Base-by-base conservation (phyloP, 345 rosid species). In the Citropsis articulata region DNA sequence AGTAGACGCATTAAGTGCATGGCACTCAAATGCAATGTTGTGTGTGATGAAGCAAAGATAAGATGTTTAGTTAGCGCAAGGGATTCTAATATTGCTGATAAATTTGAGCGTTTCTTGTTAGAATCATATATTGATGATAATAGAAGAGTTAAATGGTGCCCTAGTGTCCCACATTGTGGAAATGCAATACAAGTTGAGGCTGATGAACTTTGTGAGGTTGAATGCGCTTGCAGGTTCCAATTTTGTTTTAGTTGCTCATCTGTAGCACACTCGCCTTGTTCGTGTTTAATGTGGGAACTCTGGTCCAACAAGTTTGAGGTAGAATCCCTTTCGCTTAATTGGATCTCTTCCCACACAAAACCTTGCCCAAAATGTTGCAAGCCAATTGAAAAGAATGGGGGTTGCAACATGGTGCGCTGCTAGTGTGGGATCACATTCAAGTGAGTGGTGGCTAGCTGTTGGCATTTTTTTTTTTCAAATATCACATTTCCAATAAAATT, bases 341-440 rank as follows among this genome's bases (percentile, higher is more conserved):
- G 92, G 91, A 83, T 91, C 21, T 84, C 89, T 55, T 85, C 77
- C 42, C 84, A 91, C 80, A 86, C 92, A 0, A 91, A 88, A 83
- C 88, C 90, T 33, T 91, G 94, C 75, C 92, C 94, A 24, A 89
- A 84, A 73, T 91, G 94, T 77, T 66, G 1, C 60, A 89, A 85
- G 66, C 90, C 87, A 59, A 89, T 91, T 48, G 90, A 89, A 66
- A 91, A 91, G 85, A 85, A 87, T 78, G 91, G 91, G 53, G 94
- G 94, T 6, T 91, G 94, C 90, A 89, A 91, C 84, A 85, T 86
- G 40, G 92, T 91, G 0, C 70, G 78, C 69, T 91, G 94, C 77
- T 35, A 84, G 2, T 91, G 94, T 73, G 89, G 91, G 45, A 45
- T 45, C 13, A 45, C 18, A 45, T 45, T 45, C 50, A 45, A 45